Conservation (phyloP, 176 grass and related monocot species). For the Panicum miliaceum region DNA sequence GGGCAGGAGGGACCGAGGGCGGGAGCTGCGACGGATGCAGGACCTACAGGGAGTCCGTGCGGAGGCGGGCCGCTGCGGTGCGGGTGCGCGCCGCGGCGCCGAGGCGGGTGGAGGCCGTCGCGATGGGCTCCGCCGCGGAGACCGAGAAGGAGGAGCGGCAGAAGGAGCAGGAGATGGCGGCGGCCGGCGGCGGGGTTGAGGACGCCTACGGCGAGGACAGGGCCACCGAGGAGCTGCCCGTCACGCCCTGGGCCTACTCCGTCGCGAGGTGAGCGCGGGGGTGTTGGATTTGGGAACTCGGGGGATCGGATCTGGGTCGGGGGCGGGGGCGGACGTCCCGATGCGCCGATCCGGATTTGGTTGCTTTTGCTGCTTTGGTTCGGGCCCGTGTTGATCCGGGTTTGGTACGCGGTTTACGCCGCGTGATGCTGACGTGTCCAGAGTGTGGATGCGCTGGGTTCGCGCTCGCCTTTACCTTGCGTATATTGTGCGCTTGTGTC, state of each 20-base stretch:
- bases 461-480: neutral
- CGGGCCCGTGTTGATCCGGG: constrained; percentile 22
- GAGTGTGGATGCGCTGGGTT: neutral
- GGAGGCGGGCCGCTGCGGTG: constrained; percentile 46
- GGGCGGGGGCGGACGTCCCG: constrained; percentile 39
- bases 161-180: constrained; percentile 31
- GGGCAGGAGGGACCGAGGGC: constrained; percentile 35
- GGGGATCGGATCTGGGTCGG: constrained; percentile 35
- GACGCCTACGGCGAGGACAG: constrained; percentile 67
- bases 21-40: constrained; percentile 37
- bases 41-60: constrained; percentile 44
- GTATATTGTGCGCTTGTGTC: neutral
- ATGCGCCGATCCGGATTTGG: constrained; percentile 39
- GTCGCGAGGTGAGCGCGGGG: constrained; percentile 77
- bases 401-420: constrained; percentile 25
- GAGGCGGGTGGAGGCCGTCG: constrained; percentile 51
- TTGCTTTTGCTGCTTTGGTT: constrained; percentile 17
- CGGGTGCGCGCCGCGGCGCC: constrained; percentile 35
- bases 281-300: neutral
- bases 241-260: constrained; percentile 86
- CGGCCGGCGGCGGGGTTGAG: constrained; percentile 25
- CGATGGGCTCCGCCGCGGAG: constrained; percentile 36
- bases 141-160: constrained; percentile 46
- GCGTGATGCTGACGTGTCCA: constrained; percentile 43
- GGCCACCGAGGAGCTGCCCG: constrained; percentile 66